Base-by-base conservation (phyloP, 192 early-diverging fungal species). In the Paraglomus brasilianum region DNA sequence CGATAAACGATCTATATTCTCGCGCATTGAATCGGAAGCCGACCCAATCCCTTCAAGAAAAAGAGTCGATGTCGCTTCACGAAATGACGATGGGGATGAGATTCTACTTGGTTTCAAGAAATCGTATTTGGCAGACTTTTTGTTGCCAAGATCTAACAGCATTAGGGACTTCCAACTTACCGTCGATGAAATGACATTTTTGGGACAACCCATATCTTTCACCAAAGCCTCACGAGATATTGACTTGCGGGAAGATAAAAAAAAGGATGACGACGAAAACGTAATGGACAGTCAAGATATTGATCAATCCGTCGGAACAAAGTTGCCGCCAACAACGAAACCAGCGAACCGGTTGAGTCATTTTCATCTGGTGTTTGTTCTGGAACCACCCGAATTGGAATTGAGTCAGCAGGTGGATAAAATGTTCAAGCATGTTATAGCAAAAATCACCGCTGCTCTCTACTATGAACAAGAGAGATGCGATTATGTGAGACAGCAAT, bases 151-250 rank as follows among this genome's bases (percentile, higher is more conserved):
- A 77, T 78, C 87, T 24, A 80, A 94, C 24, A 88, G 93, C 74
- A 91, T 94, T 72, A 80, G 82, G 50, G 82, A 88, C 53, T 98
- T 98, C 74, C 92, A 94, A 71, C 81, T 98, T 47, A 82, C 87
- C 2, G 87, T 98, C 8, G 92, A 96, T 75, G 87, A 92, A 48
- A 69, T 95, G 58, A 87, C 89, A 9, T 95, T 98, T 87, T 82
- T 92, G 3, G 91, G 91, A 0, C 89, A 90, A 57, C 88, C 89
- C 17, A 73, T 80, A 8, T 74, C 69, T 5, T 45, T 76, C 14
- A 66, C 44, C 10, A 73, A 62, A 70, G 77, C 15, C 80, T 68
- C 22, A 64, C 56, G 36, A 72, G 60, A 49, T 72, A 69, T 13
- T 70, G 21, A 64, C 24, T 22, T 45, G 9, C 56, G 42, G 9